These are phyloP conservation scores for Monosporascus ibericus DNA, from an alignment of 2,329 filamentous ascomycete genomes.

Conservation along the genomic window DNA sequence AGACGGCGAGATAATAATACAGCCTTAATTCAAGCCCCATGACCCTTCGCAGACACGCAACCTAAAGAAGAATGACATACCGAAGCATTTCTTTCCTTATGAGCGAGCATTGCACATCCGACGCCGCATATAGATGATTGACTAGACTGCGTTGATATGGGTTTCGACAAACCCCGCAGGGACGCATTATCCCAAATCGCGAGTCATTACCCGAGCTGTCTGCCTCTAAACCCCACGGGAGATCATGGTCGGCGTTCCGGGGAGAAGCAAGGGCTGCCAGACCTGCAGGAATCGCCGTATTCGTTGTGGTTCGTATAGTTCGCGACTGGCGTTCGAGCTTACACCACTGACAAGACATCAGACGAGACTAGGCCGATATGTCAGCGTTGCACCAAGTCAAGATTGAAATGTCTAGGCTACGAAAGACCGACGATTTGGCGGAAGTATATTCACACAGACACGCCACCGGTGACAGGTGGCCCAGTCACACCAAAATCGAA, in stretches of 20 bases:
- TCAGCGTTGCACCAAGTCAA: conserved; percentile 11
- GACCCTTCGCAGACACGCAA: too few species aligned
- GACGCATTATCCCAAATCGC: neutral
- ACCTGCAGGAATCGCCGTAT: conserved; percentile 14
- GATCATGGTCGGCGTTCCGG: conserved; percentile 15
- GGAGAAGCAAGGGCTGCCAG: conserved; percentile 14
- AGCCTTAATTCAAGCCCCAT: too few species aligned
- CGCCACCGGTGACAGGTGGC: neutral
- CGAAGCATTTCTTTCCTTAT: too few species aligned
- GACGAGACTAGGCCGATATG: conserved; percentile 14
- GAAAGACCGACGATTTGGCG: conserved; percentile 13
- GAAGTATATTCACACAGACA: conserved; percentile 7
- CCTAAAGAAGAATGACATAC: too few species aligned
- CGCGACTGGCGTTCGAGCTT: too few species aligned
- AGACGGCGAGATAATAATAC: too few species aligned
- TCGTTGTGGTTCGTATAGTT: conserved; percentile 10
- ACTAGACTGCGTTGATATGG: too few species aligned
- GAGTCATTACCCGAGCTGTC: neutral
- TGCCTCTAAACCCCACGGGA: neutral
- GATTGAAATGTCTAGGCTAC: conserved; percentile 13
- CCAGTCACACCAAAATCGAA: neutral
- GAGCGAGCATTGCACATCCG: too few species aligned
- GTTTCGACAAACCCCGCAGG: neutral
- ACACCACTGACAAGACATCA: conserved; percentile 3
- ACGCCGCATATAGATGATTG: too few species aligned